These are phyloP conservation scores for Daphne laureola DNA, from an alignment of 441 rosid species.

Conservation along the genomic window DNA sequence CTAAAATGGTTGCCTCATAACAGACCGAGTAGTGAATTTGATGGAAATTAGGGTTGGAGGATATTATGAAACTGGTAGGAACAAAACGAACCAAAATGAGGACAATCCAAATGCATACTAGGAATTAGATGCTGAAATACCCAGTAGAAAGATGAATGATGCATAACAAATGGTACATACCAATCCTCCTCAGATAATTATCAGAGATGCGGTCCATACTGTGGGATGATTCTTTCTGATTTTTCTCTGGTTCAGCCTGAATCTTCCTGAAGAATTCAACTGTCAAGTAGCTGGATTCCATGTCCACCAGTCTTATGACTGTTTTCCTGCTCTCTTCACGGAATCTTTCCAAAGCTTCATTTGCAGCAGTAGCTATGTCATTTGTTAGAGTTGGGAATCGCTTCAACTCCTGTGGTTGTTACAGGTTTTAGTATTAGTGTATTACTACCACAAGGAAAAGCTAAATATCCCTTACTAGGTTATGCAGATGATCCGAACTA, in stretches of 20 bases:
- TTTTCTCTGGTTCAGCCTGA: conserved; percentile 73
- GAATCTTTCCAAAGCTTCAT: conserved; percentile 85
- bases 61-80: too few species aligned
- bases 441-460: background rate
- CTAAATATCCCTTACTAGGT: background rate
- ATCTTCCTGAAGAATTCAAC: conserved; percentile 97
- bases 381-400: conserved; percentile 81
- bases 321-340: conserved; percentile 92
- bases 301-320: conserved; percentile 81
- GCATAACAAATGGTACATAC: conserved; percentile 26
- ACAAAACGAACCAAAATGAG: too few species aligned
- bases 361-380: conserved; percentile 94
- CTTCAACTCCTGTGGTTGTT: conserved; percentile 69
- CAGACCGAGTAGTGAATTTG: too few species aligned
- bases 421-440: conserved; percentile 5
- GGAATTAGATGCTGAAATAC: too few species aligned
- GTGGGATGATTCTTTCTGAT: conserved; percentile 42
- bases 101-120: too few species aligned
- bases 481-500: background rate
- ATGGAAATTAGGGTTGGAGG: too few species aligned
- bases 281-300: conserved; percentile 95
- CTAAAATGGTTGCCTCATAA: too few species aligned
- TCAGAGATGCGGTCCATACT: conserved; percentile 66
- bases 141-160: too few species aligned
- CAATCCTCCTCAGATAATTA: conserved; percentile 82